Conservation (phyloP, 176 grass and related monocot genomes). For the Ensete glaucum region DNA sequence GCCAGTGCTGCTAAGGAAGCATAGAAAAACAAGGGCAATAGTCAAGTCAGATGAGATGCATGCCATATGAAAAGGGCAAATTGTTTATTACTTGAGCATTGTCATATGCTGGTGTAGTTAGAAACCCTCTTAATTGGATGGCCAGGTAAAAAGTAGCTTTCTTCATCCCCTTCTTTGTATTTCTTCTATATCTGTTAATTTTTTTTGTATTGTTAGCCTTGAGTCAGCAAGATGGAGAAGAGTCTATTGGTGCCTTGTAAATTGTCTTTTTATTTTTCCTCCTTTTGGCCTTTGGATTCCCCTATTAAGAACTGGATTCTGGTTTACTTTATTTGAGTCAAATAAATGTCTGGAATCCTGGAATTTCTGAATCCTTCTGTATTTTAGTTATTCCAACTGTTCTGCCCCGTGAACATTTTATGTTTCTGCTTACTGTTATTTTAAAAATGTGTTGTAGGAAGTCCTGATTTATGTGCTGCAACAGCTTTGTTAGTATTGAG, state of each 20-base stretch:
- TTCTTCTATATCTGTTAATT: not conserved
- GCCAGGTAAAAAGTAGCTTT: not conserved
- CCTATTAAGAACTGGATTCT: not conserved
- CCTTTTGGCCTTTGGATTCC: not conserved
- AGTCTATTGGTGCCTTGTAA: constrained; percentile 9
- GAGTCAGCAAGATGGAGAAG: not conserved
- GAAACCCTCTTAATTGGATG: not conserved
- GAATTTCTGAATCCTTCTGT: not conserved
- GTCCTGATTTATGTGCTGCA: not conserved
- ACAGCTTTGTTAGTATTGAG: not conserved
- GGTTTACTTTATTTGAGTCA: not conserved
- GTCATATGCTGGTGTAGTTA: not conserved
- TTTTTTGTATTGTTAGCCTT: constrained; percentile 7
- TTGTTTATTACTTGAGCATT: too few species aligned
- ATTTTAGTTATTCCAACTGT: not conserved
- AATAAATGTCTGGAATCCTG: constrained; percentile 14
- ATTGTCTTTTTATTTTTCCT: not conserved
- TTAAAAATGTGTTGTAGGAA: not conserved
- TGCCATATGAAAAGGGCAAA: not conserved
- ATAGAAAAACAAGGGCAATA: not conserved
- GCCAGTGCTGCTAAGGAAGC: not conserved
- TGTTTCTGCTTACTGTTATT: not conserved
- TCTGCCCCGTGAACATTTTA: not conserved
- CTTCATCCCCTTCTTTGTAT: not conserved
- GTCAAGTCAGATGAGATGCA: not conserved